Base-by-base conservation (phyloP, 495 filamentous ascomycete genomes). In the Penicillium pancosmium region DNA sequence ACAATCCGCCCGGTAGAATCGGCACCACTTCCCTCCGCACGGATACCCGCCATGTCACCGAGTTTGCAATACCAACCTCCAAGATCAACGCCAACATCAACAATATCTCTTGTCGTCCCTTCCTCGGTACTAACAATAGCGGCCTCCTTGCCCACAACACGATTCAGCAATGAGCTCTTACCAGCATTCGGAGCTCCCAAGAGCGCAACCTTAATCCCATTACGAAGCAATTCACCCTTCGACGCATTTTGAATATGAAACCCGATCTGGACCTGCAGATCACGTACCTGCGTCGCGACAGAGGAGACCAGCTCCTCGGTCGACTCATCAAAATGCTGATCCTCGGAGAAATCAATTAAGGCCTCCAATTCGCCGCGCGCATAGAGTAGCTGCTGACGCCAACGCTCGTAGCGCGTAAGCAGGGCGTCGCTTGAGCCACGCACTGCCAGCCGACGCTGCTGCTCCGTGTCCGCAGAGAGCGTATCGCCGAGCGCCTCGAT, bases 341-440 rank as follows among this genome's bases (percentile, higher is more conserved):
- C 95, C 73, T 98, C 94, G 1, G 89, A 88, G 71, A 98, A 98
- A 68, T 98, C 94, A 66, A 98, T 98, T 57, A 98, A 74, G 1
- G 94, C 94, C 70, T 98, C 94, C 50, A 98, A 80, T 73, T 97
- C 93, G 6, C 91, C 95, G 8, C 93, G 84, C 23, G 92, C 93
- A 62, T 88, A 80, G 8, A 98, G 76, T 7, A 98, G 74, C 33
- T 85, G 78, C 56, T 84, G 77, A 12, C 94, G 84, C 95, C 94
- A 98, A 27, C 56, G 58, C 61, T 98, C 93, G 73, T 98, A 98
- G 5, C 84, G 87, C 54, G 85, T 80, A n/a, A 89, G 83, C 5
- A 97, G 73, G 1, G 78, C 77, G 44, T 86, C 86, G 7, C 84
- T 87, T 9, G 86, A 86, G 5, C 92, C 93, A 6, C 88, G 85